Conservation (phyloP, 192 early-diverging fungal species). For the Umbelopsis isabellina region DNA sequence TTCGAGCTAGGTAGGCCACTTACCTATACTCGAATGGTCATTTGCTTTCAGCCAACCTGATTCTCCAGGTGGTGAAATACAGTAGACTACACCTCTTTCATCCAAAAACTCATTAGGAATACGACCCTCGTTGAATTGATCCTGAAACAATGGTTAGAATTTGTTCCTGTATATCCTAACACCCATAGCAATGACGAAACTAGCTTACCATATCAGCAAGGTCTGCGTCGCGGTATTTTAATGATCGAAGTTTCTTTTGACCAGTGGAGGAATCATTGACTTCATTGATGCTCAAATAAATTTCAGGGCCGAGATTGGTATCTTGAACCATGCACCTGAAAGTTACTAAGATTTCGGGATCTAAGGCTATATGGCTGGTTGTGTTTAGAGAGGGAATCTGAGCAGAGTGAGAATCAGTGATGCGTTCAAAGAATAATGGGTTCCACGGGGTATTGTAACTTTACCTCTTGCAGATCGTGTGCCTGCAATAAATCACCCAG, state of each 20-base stretch:
- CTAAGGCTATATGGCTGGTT: constrained; percentile 32
- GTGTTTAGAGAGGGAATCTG: constrained; percentile 51
- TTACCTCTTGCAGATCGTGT: constrained; percentile 3
- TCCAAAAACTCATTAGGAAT: constrained; percentile 36
- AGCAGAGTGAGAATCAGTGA: no score
- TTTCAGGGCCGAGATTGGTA: constrained; percentile 73
- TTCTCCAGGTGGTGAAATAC: constrained; percentile 74
- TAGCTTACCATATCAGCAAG: constrained; percentile 28
- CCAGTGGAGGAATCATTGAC: constrained; percentile 25
- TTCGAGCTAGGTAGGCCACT: background rate
- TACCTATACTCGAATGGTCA: background rate
- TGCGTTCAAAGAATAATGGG: background rate
- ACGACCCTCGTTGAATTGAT: constrained; percentile 3
- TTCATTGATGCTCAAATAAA: constrained; percentile 46
- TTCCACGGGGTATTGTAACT: background rate
- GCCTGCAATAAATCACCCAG: constrained; percentile 9
- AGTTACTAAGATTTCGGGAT: constrained; percentile 57
- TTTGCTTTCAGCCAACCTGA: constrained; percentile 59
- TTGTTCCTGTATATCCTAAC: no score
- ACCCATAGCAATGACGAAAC: background rate
- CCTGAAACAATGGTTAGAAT: background rate
- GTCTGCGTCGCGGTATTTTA: constrained; percentile 49
- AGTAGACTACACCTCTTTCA: constrained; percentile 69
- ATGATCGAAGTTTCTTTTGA: constrained; percentile 24
- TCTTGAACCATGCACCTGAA: constrained; percentile 86